Evolutionary conservation across 164 flowering plant species (phyloP).

Genomic region (Vitis amurensis): DNA sequence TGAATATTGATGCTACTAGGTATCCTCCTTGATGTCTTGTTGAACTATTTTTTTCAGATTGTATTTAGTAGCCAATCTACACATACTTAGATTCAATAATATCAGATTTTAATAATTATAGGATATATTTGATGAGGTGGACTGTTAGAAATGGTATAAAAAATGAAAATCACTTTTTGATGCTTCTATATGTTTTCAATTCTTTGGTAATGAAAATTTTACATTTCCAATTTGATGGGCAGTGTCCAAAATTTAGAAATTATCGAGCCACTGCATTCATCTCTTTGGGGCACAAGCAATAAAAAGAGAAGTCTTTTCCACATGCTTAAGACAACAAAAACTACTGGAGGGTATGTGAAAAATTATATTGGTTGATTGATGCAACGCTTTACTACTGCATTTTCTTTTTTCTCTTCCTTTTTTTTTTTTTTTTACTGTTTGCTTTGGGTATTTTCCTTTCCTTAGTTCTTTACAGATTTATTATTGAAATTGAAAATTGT

Average conservation of each 20-base stretch:
- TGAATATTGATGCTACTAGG: constrained; percentile 99
- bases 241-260: constrained; percentile 96
- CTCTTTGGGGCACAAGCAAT: constrained; percentile 75
- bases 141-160: no score
- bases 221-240: constrained; percentile 20
- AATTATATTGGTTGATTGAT: constrained; percentile 4
- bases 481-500: neutral
- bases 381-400: neutral
- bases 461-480: neutral
- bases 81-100: no score
- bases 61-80: neutral
- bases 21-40: constrained; percentile 17
- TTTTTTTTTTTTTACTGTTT: neutral
- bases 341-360: constrained; percentile 79
- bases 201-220: neutral
- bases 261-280: constrained; percentile 78
- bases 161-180: neutral
- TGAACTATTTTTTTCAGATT: neutral
- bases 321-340: constrained; percentile 92
- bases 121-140: no score
- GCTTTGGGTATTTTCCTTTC: neutral
- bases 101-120: no score
- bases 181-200: neutral
- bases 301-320: constrained; percentile 92
- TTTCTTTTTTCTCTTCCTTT: neutral